Percentiles rank a stretch among this genome's conserved stretches.
phyloP scores from a whole-genome alignment of 2,329 filamentous ascomycete genomes.

The Penicillium frequentans region DNA sequence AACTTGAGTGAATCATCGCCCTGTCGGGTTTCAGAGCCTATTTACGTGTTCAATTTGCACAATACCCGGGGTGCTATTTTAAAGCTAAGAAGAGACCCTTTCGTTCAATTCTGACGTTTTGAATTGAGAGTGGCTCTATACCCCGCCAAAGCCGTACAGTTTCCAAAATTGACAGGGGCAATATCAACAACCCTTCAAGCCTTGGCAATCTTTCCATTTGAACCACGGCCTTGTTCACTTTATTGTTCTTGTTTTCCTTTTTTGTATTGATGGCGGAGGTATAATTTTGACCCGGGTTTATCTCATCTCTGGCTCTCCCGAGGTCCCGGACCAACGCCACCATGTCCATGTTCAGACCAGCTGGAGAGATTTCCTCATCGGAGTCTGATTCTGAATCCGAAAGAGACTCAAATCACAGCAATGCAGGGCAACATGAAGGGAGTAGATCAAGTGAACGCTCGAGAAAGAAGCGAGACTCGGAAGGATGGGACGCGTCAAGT shows the following conservation, averaged over 20 bases:
- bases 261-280: not conserved
- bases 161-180: not conserved
- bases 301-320: not conserved
- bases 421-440: not conserved
- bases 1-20: slow-evolving; percentile 20
- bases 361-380: slow-evolving; percentile 40
- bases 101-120: not conserved
- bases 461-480: not conserved
- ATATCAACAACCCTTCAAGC: not conserved
- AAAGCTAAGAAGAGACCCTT: not conserved
- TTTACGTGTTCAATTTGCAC: slow-evolving; percentile 16
- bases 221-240: not conserved
- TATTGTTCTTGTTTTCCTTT: too few relatives aligned
- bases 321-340: slow-evolving; percentile 6
- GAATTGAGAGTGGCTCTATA: not conserved
- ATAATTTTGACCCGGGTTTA: not conserved
- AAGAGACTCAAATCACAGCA: not conserved
- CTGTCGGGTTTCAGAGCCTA: slow-evolving; percentile 13
- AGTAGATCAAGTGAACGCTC: not conserved
- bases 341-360: slow-evolving; percentile 44
- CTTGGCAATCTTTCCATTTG: not conserved
- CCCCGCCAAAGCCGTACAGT: not conserved
- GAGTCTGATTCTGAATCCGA: slow-evolving; percentile 33
- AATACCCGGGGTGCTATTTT: slow-evolving; percentile 7
- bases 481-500: slow-evolving; percentile 14